phyloP scores from a whole-genome alignment of 108 stramenopile genomes.

The Cyclotella kingstonii region DNA sequence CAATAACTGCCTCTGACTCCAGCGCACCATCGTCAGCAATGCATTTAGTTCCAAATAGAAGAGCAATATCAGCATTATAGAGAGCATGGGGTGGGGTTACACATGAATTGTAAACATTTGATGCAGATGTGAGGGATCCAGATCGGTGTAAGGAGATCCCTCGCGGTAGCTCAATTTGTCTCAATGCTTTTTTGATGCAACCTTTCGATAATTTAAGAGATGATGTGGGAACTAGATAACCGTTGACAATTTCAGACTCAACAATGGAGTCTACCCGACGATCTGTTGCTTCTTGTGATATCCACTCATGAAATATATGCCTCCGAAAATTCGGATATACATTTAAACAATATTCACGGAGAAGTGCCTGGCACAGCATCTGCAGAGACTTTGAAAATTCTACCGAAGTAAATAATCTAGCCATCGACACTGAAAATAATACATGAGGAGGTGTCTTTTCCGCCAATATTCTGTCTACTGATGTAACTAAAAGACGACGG shows the following conservation, averaged over 20 bases:
- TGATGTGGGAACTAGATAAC: slow-evolving; percentile 22
- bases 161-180: slow-evolving; percentile 66
- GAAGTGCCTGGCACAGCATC: slow-evolving; percentile 54
- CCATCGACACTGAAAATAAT: slow-evolving; percentile 5
- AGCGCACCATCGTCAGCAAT: neutral
- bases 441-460: slow-evolving; percentile 12
- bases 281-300: slow-evolving; percentile 55
- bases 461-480: slow-evolving; percentile 13
- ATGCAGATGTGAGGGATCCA: slow-evolving; percentile 4
- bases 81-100: neutral
- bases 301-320: slow-evolving; percentile 80
- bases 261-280: slow-evolving; percentile 6
- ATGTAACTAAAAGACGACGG: slow-evolving; percentile 22
- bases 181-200: slow-evolving; percentile 59
- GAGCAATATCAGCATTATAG: slow-evolving; percentile 64
- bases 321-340: slow-evolving; percentile 63
- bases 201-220: slow-evolving; percentile 42
- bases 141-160: slow-evolving; percentile 77
- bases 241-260: slow-evolving; percentile 2
- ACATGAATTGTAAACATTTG: neutral
- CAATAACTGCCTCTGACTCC: slow-evolving; percentile 6
- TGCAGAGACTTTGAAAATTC: slow-evolving; percentile 31
- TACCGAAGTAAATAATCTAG: slow-evolving; percentile 19
- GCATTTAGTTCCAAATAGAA: slow-evolving; percentile 61
- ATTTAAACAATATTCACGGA: slow-evolving; percentile 66